Evolutionary conservation across 139 green algal species (phyloP).

Genomic region (Chlorella sp.): DNA sequence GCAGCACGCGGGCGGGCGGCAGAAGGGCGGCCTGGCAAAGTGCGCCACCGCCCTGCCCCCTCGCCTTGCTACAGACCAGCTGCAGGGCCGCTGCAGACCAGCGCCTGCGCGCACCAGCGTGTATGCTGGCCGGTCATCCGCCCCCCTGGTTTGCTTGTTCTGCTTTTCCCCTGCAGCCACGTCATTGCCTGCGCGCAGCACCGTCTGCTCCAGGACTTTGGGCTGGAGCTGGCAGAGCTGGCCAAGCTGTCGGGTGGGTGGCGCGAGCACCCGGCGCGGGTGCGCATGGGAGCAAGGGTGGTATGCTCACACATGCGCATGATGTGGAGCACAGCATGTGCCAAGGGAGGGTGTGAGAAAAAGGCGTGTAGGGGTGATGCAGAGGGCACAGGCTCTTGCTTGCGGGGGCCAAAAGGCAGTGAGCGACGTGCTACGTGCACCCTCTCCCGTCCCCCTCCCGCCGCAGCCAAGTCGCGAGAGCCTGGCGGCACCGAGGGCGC

Average conservation of each 20-base stretch:
- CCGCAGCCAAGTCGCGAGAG: neutral
- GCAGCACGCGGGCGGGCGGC: too few relatives aligned
- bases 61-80: neutral
- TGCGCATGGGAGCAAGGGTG: neutral
- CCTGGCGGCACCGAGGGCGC: conserved; percentile 11
- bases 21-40: too few relatives aligned
- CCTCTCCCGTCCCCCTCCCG: neutral
- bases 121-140: too few relatives aligned
- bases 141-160: neutral
- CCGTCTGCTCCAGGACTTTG: conserved; percentile 23
- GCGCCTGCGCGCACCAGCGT: too few relatives aligned
- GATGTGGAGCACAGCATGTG: neutral
- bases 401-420: neutral
- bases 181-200: conserved; percentile 29
- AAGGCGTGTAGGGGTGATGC: neutral
- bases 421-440: neutral
- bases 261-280: neutral
- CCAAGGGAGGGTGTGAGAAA: neutral
- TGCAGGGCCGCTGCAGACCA: neutral
- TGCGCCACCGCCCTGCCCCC: neutral
- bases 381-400: neutral
- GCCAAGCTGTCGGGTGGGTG: conserved; percentile 3
- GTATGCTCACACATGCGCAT: neutral
- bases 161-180: neutral
- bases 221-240: conserved; percentile 28